A percentile compares a stretch with the other conserved stretches of the same genome.
Evolutionary conservation across 257 asterid genomes (phyloP).

Genomic region (Penstemon eatonii): DNA sequence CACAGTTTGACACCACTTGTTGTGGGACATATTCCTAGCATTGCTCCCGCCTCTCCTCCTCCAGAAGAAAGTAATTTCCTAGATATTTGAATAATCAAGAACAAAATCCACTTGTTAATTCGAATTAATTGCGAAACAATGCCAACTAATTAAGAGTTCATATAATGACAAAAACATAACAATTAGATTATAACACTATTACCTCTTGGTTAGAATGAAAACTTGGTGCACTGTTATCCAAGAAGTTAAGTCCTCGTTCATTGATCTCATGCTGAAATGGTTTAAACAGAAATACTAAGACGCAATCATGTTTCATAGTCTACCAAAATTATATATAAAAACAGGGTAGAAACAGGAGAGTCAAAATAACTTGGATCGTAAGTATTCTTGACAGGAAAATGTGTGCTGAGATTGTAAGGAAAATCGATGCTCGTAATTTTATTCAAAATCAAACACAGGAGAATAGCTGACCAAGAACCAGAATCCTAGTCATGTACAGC

Average conservation of each 20-base stretch:
- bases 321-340: slow-evolving; percentile 13
- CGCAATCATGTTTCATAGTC: slow-evolving; percentile 9
- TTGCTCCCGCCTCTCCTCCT: slow-evolving; percentile 79
- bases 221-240: slow-evolving; percentile 54
- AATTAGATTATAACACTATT: slow-evolving; percentile 14
- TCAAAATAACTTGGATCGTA: slow-evolving; percentile 13
- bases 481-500: slow-evolving; percentile 4
- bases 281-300: slow-evolving; percentile 20
- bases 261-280: slow-evolving; percentile 47
- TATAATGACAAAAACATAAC: neutral
- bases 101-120: slow-evolving; percentile 1
- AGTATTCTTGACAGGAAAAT: slow-evolving; percentile 18
- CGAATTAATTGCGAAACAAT: neutral
- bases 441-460: neutral
- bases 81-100: slow-evolving; percentile 29
- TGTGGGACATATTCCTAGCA: slow-evolving; percentile 49
- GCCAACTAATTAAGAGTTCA: neutral
- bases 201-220: slow-evolving; percentile 71
- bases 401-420: slow-evolving; percentile 8
- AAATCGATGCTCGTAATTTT: neutral
- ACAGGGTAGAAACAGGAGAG: neutral
- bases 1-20: slow-evolving; percentile 73
- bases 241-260: slow-evolving; percentile 45
- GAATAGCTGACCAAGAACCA: slow-evolving; percentile 11
- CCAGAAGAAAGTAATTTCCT: slow-evolving; percentile 71